Evolutionary conservation across 2,329 filamentous ascomycete genomes (phyloP).

Genomic region (Trichoderma sp.): DNA sequence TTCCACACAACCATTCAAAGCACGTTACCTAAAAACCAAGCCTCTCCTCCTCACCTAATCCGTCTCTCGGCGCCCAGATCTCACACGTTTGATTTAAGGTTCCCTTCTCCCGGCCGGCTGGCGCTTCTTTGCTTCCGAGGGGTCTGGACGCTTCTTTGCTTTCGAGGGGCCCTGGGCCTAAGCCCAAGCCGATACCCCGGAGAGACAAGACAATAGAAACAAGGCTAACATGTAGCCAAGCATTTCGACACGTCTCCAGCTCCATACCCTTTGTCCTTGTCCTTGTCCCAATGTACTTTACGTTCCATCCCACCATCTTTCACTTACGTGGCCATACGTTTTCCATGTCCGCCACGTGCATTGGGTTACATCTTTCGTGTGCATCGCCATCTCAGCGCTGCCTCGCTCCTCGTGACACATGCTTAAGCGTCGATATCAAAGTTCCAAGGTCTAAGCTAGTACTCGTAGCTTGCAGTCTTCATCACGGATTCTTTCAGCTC

Average conservation of each 20-base stretch:
- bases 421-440: background rate
- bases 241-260: background rate
- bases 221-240: background rate
- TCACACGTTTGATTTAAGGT: slow-evolving; percentile 21
- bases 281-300: background rate
- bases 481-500: background rate
- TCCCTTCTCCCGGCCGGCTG: slow-evolving; percentile 8
- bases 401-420: background rate
- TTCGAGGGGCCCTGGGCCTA: background rate
- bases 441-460: background rate
- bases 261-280: background rate
- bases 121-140: background rate
- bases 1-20: background rate
- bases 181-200: background rate
- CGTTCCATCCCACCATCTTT: slow-evolving; percentile 11
- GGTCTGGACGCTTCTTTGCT: background rate
- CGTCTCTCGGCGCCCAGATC: background rate
- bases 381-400: background rate
- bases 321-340: background rate
- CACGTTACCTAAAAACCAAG: background rate
- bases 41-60: background rate
- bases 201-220: background rate
- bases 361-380: slow-evolving; percentile 11
- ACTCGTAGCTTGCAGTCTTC: background rate
- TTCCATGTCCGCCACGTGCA: slow-evolving; percentile 12